Evolutionary conservation across 169 alveolate species (phyloP).

Genomic region (Babesia sp.): DNA sequence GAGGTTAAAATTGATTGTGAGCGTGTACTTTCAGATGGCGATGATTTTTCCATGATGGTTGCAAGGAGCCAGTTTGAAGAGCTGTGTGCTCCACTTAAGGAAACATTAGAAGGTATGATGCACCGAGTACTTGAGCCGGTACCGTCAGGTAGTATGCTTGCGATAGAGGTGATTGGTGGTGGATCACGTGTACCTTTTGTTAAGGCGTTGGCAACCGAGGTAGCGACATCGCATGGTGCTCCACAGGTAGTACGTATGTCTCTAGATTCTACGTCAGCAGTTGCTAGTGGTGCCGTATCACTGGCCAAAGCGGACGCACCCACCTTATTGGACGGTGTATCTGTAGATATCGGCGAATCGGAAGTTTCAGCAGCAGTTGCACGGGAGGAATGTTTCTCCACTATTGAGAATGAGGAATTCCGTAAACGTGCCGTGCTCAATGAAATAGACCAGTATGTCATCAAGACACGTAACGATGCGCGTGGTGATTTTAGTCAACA

Average conservation of each 20-base stretch:
- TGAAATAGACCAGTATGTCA: slow-evolving; percentile 61
- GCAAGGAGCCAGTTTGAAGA: slow-evolving; percentile 32
- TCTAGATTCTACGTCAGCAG: slow-evolving; percentile 60
- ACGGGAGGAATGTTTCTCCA: slow-evolving; percentile 23
- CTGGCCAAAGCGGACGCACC: background rate
- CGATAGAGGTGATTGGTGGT: slow-evolving; percentile 59
- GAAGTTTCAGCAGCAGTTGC: background rate
- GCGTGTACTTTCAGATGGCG: slow-evolving; percentile 48
- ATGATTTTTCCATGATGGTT: slow-evolving; percentile 40
- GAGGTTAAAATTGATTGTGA: slow-evolving; percentile 58
- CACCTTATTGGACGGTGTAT: slow-evolving; percentile 8
- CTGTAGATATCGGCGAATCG: background rate
- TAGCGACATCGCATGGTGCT: slow-evolving; percentile 1
- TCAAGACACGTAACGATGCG: slow-evolving; percentile 40
- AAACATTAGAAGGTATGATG: slow-evolving; percentile 1
- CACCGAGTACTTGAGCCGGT: background rate
- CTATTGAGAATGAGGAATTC: slow-evolving; percentile 44
- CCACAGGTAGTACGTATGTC: slow-evolving; percentile 45
- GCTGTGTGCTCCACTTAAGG: slow-evolving; percentile 9
- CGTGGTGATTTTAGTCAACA: slow-evolving; percentile 17
- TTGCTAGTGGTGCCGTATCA: slow-evolving; percentile 46
- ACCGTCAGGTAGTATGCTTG: slow-evolving; percentile 7
- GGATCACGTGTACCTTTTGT: slow-evolving; percentile 64
- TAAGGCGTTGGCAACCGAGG: slow-evolving; percentile 13
- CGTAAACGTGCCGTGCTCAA: slow-evolving; percentile 28